These are phyloP conservation scores for Atalantia buxifolia DNA, from an alignment of 345 rosid genomes.

Conservation along the genomic window DNA sequence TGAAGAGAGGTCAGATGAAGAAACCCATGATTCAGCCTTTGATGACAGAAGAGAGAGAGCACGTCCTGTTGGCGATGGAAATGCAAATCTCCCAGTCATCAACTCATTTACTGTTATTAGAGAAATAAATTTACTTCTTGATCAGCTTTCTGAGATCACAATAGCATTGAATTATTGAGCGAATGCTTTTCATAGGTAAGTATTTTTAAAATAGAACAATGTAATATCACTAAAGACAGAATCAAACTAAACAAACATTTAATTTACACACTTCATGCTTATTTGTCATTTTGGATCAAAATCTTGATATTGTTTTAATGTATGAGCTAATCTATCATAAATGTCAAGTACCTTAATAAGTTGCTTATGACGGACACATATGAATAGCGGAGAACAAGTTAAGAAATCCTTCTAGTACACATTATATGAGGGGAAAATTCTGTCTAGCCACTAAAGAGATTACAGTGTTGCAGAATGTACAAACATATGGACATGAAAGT, in stretches of 20 bases:
- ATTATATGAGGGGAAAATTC: too few species aligned
- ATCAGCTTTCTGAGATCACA: background rate
- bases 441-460: too few species aligned
- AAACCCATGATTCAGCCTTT: conserved; percentile 27
- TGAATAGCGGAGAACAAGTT: too few species aligned
- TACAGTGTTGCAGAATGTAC: too few species aligned
- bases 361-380: too few species aligned
- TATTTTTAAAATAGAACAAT: too few species aligned
- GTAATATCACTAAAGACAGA: too few species aligned
- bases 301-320: background rate
- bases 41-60: conserved; percentile 85
- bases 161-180: background rate
- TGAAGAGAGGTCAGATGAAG: conserved; percentile 42
- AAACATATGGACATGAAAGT: background rate
- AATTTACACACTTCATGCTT: background rate
- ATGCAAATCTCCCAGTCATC: conserved; percentile 24
- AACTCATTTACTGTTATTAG: conserved; percentile 13
- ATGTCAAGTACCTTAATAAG: background rate
- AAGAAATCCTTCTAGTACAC: background rate
- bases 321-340: background rate
- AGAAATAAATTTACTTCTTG: background rate
- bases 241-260: background rate
- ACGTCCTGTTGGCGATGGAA: conserved; percentile 27
- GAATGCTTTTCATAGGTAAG: too few species aligned
- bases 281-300: background rate